phyloP scores from a whole-genome alignment of 306 rosid species.

The Acacia melanoxylon region DNA sequence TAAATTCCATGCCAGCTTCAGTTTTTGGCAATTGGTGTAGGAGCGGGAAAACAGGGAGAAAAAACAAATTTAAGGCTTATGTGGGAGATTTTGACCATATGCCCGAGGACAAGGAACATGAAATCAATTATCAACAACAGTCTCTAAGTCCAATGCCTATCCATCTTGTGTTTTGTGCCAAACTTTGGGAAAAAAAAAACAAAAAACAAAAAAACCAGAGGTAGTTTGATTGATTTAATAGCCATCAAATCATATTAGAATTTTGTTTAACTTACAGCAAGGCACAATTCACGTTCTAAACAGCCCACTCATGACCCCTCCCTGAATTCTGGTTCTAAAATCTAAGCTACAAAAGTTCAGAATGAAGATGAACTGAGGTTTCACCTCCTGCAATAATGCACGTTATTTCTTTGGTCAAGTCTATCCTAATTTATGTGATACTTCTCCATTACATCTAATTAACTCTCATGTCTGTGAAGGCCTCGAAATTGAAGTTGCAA shows the following conservation, averaged over 20 bases:
- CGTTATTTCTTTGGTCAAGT: neutral
- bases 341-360: neutral
- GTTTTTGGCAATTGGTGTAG: neutral
- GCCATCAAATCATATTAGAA: neutral
- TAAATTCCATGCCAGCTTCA: neutral
- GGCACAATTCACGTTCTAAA: neutral
- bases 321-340: neutral
- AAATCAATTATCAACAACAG: neutral
- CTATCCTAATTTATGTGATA: neutral
- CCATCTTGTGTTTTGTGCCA: neutral
- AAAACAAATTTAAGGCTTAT: no score
- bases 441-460: neutral
- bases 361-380: neutral
- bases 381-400: neutral
- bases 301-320: neutral
- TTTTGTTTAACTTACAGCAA: neutral
- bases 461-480: constrained; percentile 45
- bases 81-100: neutral
- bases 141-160: neutral
- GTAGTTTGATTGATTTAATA: neutral
- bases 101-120: neutral
- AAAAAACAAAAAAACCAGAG: neutral
- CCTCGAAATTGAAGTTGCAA: constrained; percentile 61
- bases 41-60: neutral
- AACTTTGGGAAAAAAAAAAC: neutral